Evolutionary conservation across 768 basidiomycete genomes (phyloP).

Genomic region (Phlebiopsis gigantea): DNA sequence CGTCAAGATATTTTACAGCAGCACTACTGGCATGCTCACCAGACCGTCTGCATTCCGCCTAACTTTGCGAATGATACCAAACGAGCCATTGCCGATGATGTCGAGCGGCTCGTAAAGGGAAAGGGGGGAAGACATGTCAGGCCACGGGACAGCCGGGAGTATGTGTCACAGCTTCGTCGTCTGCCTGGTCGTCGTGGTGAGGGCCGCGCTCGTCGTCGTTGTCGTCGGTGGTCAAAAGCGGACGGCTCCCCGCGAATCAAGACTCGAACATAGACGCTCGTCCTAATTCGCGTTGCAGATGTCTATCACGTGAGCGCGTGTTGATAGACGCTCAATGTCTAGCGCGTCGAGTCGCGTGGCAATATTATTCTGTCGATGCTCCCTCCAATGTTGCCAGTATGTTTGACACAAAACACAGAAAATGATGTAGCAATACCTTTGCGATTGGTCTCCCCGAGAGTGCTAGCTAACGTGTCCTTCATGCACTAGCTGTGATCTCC

Average conservation of each 20-base stretch:
- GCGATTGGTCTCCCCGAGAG: too few relatives aligned
- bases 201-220: neutral
- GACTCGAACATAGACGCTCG: neutral
- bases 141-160: neutral
- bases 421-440: too few relatives aligned
- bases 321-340: neutral
- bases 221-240: neutral
- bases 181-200: neutral
- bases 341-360: neutral
- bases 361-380: too few relatives aligned
- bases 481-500: too few relatives aligned
- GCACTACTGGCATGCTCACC: constrained; percentile 41
- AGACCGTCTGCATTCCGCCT: constrained; percentile 75
- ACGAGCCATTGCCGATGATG: constrained; percentile 94
- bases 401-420: too few relatives aligned
- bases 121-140: constrained; percentile 36
- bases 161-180: too few relatives aligned
- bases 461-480: too few relatives aligned
- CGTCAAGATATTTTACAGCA: constrained; percentile 3
- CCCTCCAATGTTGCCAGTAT: too few relatives aligned
- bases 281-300: neutral
- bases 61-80: constrained; percentile 97
- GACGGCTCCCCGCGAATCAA: neutral
- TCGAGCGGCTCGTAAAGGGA: constrained; percentile 85
- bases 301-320: neutral